Percentiles rank a stretch among this genome's conserved stretches.
These are phyloP conservation scores for Botrytis fabae DNA, from an alignment of 2,329 filamentous ascomycete species.

Conservation along the genomic window DNA sequence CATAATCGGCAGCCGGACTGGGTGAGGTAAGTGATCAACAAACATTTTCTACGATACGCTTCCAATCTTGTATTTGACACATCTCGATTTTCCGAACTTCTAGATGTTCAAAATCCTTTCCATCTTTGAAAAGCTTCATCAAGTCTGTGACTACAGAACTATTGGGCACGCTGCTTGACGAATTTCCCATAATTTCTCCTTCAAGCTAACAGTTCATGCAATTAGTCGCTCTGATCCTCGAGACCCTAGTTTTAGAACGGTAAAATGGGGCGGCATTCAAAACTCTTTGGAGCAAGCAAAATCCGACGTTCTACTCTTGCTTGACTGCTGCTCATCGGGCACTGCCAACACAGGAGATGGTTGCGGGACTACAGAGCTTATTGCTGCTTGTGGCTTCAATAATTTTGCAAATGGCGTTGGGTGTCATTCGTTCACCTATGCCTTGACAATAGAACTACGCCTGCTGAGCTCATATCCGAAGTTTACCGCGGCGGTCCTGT, in stretches of 20 bases:
- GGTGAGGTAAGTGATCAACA: background rate
- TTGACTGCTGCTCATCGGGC: constrained; percentile 54
- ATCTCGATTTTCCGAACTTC: too few species aligned
- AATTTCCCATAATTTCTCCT: background rate
- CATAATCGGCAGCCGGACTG: background rate
- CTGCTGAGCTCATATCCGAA: background rate
- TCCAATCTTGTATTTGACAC: background rate
- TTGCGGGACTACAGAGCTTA: background rate
- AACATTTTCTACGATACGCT: background rate
- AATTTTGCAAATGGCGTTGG: background rate
- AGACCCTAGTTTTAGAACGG: constrained; percentile 24
- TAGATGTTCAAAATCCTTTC: too few species aligned
- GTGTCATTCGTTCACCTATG: background rate
- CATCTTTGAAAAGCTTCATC: too few species aligned
- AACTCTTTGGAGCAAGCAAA: constrained; percentile 63
- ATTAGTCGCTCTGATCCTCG: background rate
- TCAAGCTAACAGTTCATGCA: background rate
- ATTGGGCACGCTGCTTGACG: background rate
- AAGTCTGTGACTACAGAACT: too few species aligned
- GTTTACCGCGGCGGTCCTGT: background rate
- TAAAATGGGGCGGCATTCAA: constrained; percentile 80
- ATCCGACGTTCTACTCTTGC: constrained; percentile 54
- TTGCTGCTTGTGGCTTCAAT: constrained; percentile 3
- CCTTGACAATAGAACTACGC: background rate
- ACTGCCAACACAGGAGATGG: constrained; percentile 44